A percentile compares a stretch with the other conserved stretches of the same genome.
phyloP scores from a whole-genome alignment of 306 rosid genomes.

The Cicer pinnatifidum region DNA sequence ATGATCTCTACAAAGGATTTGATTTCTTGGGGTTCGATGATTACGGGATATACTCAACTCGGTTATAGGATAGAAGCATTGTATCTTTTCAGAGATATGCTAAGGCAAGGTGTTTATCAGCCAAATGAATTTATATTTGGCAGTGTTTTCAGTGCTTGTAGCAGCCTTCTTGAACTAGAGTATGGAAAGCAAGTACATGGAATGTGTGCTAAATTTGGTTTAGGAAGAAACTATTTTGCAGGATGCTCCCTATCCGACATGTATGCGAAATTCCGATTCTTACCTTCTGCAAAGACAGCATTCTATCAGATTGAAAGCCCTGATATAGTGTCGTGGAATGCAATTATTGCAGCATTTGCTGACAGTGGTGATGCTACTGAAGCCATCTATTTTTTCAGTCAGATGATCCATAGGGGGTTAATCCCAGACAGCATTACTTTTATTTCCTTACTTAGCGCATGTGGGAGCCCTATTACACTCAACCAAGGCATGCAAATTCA shows the following conservation, averaged over 20 bases:
- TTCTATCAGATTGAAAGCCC: constrained; percentile 64
- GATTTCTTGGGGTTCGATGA: constrained; percentile 81
- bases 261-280: constrained; percentile 70
- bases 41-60: constrained; percentile 71
- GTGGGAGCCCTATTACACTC: constrained; percentile 55
- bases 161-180: constrained; percentile 59
- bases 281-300: constrained; percentile 56
- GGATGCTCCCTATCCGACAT: constrained; percentile 86
- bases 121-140: constrained; percentile 77
- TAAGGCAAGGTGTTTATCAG: constrained; percentile 54
- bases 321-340: constrained; percentile 81
- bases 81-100: constrained; percentile 64
- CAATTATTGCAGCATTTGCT: constrained; percentile 70
- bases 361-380: constrained; percentile 52
- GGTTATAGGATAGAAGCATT: constrained; percentile 71
- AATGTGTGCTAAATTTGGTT: constrained; percentile 65
- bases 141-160: constrained; percentile 75
- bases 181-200: constrained; percentile 78
- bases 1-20: constrained; percentile 63
- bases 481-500: constrained; percentile 75
- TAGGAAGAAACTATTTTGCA: constrained; percentile 62
- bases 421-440: constrained; percentile 63
- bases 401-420: constrained; percentile 56
- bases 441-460: constrained; percentile 67
- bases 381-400: constrained; percentile 60